Evolutionary conservation across 257 asterid species (phyloP).

Genomic region (Solanum chmielewskii): DNA sequence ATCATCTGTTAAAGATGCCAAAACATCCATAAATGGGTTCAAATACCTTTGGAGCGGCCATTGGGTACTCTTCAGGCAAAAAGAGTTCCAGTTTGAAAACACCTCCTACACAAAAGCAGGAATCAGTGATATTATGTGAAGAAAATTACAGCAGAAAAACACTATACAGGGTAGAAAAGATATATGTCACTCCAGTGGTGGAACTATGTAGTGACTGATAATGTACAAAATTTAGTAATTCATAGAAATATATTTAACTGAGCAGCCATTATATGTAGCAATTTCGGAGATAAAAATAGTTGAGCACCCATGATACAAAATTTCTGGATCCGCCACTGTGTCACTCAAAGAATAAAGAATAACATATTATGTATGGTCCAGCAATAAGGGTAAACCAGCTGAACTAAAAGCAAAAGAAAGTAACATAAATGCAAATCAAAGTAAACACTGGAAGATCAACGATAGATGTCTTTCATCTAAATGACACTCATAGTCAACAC

Average conservation of each 20-base stretch:
- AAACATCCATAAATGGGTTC: neutral
- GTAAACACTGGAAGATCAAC: neutral
- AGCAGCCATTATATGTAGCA: no score
- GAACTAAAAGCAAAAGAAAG: neutral
- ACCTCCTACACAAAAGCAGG: slow-evolving; percentile 48
- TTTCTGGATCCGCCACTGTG: no score
- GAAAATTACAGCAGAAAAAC: neutral
- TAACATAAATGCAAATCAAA: neutral
- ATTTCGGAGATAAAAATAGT: no score
- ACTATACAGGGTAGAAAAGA: neutral
- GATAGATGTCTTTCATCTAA: neutral
- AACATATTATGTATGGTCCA: neutral
- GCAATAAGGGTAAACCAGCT: neutral
- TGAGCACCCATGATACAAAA: no score
- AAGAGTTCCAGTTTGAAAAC: slow-evolving; percentile 95
- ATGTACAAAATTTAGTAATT: no score
- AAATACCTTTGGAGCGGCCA: slow-evolving; percentile 97
- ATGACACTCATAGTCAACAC: neutral
- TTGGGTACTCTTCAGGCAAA: slow-evolving; percentile 96
- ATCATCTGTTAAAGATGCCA: neutral
- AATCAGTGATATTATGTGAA: neutral
- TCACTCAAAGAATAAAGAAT: neutral
- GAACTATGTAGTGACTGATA: no score
- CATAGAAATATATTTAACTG: no score
- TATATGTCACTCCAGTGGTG: neutral